Evolutionary conservation across 495 filamentous ascomycete species (phyloP).

Genomic region (Aspergillus wentii): DNA sequence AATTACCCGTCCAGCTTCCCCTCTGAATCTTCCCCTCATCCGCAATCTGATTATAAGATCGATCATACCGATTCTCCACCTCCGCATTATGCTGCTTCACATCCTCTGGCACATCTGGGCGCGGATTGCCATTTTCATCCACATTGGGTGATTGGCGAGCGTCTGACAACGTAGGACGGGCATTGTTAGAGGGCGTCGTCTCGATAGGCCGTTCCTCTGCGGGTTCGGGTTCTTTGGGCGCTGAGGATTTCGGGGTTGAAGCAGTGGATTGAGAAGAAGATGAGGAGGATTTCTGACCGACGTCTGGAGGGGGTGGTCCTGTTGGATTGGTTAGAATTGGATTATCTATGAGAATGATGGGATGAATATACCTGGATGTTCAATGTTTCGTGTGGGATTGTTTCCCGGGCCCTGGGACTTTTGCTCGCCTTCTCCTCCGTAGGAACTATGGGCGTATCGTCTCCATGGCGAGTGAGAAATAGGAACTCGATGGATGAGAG

Average conservation of each 20-base stretch:
- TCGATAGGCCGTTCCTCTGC: conserved; percentile 1
- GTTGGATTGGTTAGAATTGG: background rate
- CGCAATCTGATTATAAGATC: conserved; percentile 32
- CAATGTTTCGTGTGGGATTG: background rate
- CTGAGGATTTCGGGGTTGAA: background rate
- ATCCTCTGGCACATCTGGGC: conserved; percentile 28
- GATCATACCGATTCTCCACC: conserved; percentile 30
- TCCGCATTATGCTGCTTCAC: conserved; percentile 37
- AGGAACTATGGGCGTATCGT: conserved; percentile 1
- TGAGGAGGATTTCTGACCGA: background rate
- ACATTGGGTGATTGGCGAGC: conserved; percentile 26
- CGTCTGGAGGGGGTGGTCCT: conserved; percentile 18
- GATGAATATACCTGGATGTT: conserved; percentile 5
- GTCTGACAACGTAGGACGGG: conserved; percentile 30
- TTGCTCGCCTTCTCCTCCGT: conserved; percentile 1
- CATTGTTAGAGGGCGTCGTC: conserved; percentile 28
- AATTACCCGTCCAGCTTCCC: too few species aligned
- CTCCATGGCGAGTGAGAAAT: too few species aligned
- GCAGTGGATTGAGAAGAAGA: conserved; percentile 3
- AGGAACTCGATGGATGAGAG: background rate
- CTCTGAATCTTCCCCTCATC: conserved; percentile 27
- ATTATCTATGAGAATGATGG: background rate
- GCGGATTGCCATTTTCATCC: conserved; percentile 22
- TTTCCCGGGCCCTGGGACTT: too few species aligned
- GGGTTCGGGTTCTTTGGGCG: background rate